A percentile compares a stretch with the other conserved stretches of the same genome.
Evolutionary conservation across 75 land plant species (phyloP).

Genomic region (Sequoiadendron giganteum): DNA sequence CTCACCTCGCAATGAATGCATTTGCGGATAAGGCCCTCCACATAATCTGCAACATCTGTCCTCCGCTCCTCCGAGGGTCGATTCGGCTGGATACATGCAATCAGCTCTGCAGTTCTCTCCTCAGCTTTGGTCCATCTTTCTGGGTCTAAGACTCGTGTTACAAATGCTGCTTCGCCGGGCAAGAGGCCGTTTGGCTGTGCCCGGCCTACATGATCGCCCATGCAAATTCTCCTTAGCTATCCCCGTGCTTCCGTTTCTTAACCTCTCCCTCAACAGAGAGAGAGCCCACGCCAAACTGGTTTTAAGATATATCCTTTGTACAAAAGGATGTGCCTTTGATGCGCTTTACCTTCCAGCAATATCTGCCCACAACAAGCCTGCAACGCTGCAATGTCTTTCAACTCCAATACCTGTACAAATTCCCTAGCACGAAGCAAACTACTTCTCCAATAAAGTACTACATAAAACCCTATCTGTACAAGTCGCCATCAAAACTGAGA

Average conservation of each 20-base stretch:
- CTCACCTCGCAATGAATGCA: conserved; percentile 82
- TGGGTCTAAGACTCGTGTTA: conserved; percentile 35
- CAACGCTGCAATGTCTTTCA: neutral
- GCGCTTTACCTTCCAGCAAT: neutral
- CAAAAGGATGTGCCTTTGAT: neutral
- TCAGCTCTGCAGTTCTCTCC: conserved; percentile 72
- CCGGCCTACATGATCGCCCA: conserved; percentile 74
- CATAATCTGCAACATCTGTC: conserved; percentile 83
- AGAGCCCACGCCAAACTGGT: neutral
- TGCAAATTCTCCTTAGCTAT: conserved; percentile 27
- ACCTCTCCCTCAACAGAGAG: conserved; percentile 18
- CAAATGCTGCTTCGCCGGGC: conserved; percentile 36
- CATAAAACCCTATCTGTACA: neutral
- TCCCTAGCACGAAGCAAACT: neutral
- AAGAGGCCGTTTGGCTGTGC: conserved; percentile 56
- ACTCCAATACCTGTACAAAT: neutral
- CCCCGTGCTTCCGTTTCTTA: conserved; percentile 6
- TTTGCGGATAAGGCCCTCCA: conserved; percentile 59
- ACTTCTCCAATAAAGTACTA: neutral
- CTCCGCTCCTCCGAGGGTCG: conserved; percentile 69
- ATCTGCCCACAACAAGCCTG: neutral
- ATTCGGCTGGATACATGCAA: conserved; percentile 79
- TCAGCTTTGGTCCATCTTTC: conserved; percentile 84
- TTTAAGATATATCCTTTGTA: neutral
- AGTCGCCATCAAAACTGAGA: neutral